Base-by-base conservation (phyloP, 805 yeast species). In the Candida namnaoensis region DNA sequence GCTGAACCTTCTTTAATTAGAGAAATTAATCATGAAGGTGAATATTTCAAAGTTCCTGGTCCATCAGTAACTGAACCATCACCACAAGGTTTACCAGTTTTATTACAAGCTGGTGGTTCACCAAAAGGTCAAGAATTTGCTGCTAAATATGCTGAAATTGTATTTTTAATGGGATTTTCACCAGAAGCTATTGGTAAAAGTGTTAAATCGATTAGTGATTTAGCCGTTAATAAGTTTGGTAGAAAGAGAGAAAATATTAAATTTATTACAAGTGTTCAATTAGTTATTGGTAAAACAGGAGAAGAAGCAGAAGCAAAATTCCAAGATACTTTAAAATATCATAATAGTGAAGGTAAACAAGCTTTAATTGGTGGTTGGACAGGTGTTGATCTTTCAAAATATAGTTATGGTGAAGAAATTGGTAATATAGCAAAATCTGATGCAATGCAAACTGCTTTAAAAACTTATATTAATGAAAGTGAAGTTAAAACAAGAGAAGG, bases 301-400 rank as follows among this genome's bases (percentile, higher is more conserved):
- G 68, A 66, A 40, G 67, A 61, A 44, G 72, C 72, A 4, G 53
- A 42, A 27, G 54, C 43, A 5, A 66, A 66, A 41, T 53, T 47
- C 38, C 46, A 50, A 35, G 58, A 60, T 7, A 59, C 40, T 40
- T 52, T 33, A 37, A 47, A 52, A 40, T 41, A 42, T 13, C 58
- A 55, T 37, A 61, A 58, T 9, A 63, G 54, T 41, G 68, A 62
- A 38, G 68, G 66, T 12, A 64, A 62, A 2, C 64, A 63, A 40
- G 66, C 65, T 1, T 48, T 63, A 12, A 64, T 66, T 42, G 53
- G 68, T 36, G 71, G 70, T 10, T 61, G 68, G 63, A 62, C 68
- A 5, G 71, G 69, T 2, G 53, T 65, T 40, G 70, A 66, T 41
- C 51, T 66, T 32, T 53, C 61, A 27, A 49, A 60, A 35, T 65